Evolutionary conservation across 768 basidiomycete species (phyloP).

Genomic region (Trametes sanguinea): DNA sequence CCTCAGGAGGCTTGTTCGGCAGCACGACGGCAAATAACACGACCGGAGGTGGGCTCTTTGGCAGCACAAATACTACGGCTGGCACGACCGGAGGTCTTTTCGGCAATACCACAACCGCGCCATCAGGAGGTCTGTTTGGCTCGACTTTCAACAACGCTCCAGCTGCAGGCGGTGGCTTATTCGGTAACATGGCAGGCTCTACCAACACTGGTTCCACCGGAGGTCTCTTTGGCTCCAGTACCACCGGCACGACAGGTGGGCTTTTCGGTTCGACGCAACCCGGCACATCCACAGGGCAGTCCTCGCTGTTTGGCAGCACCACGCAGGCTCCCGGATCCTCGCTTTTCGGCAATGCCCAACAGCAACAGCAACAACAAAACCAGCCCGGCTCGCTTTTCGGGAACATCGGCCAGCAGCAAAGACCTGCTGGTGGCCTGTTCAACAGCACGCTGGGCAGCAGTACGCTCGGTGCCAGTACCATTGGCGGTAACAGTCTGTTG

Average conservation of each 20-base stretch:
- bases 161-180: conserved; percentile 23
- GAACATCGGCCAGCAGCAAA: conserved; percentile 17
- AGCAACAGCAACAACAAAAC: conserved; percentile 23
- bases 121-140: conserved; percentile 21
- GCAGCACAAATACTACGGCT: conserved; percentile 13
- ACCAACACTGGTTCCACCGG: conserved; percentile 2
- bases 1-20: conserved; percentile 30
- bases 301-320: conserved; percentile 16
- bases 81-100: conserved; percentile 20
- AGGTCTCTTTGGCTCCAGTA: conserved; percentile 14
- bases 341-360: conserved; percentile 16
- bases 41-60: conserved; percentile 28
- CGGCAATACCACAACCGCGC: conserved; percentile 18
- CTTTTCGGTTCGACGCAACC: conserved; percentile 25
- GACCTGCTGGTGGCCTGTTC: conserved; percentile 17
- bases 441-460: conserved; percentile 35
- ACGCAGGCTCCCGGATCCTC: conserved; percentile 10
- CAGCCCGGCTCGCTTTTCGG: conserved; percentile 22
- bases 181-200: conserved; percentile 21
- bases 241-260: conserved; percentile 20
- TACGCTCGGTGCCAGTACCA: conserved; percentile 27
- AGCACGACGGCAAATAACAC: conserved; percentile 15
- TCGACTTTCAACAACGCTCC: conserved; percentile 14
- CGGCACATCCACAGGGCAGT: not conserved
- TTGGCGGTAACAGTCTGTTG: conserved; percentile 18